Percentiles rank a stretch among this genome's conserved stretches.
These are phyloP conservation scores for Stachybotrys elegans DNA, from an alignment of 2,329 filamentous ascomycete species.

Conservation along the genomic window DNA sequence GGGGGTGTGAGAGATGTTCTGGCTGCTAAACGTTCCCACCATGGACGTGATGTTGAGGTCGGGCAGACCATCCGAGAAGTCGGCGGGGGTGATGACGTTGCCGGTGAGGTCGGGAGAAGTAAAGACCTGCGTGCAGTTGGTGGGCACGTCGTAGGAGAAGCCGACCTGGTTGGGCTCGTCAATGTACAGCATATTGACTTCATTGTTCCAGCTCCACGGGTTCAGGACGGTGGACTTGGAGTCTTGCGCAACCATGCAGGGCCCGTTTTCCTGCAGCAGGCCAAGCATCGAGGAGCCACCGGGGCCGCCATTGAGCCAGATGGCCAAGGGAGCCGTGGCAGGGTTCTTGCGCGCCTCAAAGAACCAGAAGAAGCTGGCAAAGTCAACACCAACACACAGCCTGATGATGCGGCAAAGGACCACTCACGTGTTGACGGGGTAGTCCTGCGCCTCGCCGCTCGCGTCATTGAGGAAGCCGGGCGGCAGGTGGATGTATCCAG, in stretches of 20 bases:
- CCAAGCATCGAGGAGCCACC: slow-evolving; percentile 27
- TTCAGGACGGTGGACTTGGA: slow-evolving; percentile 48
- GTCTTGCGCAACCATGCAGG: slow-evolving; percentile 41
- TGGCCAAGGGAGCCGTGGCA: slow-evolving; percentile 39
- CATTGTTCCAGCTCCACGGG: slow-evolving; percentile 59
- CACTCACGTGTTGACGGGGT: slow-evolving; percentile 41
- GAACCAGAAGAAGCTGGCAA: slow-evolving; percentile 41
- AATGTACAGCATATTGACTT: slow-evolving; percentile 49
- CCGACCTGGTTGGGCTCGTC: slow-evolving; percentile 62
- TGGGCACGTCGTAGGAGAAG: slow-evolving; percentile 60
- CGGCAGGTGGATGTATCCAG: slow-evolving; percentile 57
- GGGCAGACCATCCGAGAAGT: slow-evolving; percentile 31
- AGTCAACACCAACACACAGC: background rate
- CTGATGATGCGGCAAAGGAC: background rate
- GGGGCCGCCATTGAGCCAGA: slow-evolving; percentile 45
- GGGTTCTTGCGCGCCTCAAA: slow-evolving; percentile 38
- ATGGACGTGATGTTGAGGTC: slow-evolving; percentile 30
- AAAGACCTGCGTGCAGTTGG: slow-evolving; percentile 52
- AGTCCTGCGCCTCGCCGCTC: slow-evolving; percentile 39
- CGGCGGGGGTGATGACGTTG: slow-evolving; percentile 32
- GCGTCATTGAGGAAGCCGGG: slow-evolving; percentile 29
- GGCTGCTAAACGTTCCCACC: slow-evolving; percentile 27
- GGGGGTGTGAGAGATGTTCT: slow-evolving; percentile 19
- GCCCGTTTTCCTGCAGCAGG: slow-evolving; percentile 56
- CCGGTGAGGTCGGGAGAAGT: slow-evolving; percentile 42